These are phyloP conservation scores for Fusarium albosuccineum DNA, from an alignment of 2,329 filamentous ascomycete genomes.

Conservation along the genomic window DNA sequence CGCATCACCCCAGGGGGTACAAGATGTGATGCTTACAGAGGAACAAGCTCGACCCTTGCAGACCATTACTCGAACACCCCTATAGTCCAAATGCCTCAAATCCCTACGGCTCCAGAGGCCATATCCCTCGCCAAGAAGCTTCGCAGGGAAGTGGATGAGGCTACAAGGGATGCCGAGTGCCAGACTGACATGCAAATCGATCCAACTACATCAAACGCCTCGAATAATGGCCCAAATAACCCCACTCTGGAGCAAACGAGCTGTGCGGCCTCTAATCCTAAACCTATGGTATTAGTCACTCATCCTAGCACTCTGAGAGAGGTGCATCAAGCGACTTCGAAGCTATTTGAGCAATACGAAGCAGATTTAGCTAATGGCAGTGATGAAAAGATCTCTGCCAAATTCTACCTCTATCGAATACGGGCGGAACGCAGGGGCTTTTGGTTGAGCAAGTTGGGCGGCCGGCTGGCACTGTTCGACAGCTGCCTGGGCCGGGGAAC, in stretches of 20 bases:
- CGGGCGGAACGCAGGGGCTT: slow-evolving; percentile 44
- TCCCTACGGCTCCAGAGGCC: too few relatives aligned
- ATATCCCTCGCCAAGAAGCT: too few relatives aligned
- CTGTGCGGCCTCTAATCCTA: not conserved
- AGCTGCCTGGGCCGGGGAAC: not conserved
- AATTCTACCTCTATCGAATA: slow-evolving; percentile 50
- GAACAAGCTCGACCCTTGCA: too few relatives aligned
- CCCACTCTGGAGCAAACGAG: not conserved
- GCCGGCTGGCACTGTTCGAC: slow-evolving; percentile 3
- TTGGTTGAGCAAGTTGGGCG: slow-evolving; percentile 47
- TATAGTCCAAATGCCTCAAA: too few relatives aligned
- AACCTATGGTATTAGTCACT: slow-evolving; percentile 41
- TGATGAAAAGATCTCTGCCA: slow-evolving; percentile 42
- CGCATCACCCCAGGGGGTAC: not conserved
- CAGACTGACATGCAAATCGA: slow-evolving; percentile 14
- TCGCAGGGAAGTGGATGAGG: not conserved
- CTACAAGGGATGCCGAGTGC: slow-evolving; percentile 22
- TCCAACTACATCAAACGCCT: not conserved
- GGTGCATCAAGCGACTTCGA: slow-evolving; percentile 43
- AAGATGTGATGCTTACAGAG: not conserved
- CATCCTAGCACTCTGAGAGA: slow-evolving; percentile 42
- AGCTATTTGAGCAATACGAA: slow-evolving; percentile 51
- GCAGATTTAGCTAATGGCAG: slow-evolving; percentile 44
- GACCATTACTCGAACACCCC: too few relatives aligned
- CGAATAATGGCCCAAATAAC: too few relatives aligned